Conservation (phyloP, 805 yeast genomes). For the Ascoidea rubescens region DNA sequence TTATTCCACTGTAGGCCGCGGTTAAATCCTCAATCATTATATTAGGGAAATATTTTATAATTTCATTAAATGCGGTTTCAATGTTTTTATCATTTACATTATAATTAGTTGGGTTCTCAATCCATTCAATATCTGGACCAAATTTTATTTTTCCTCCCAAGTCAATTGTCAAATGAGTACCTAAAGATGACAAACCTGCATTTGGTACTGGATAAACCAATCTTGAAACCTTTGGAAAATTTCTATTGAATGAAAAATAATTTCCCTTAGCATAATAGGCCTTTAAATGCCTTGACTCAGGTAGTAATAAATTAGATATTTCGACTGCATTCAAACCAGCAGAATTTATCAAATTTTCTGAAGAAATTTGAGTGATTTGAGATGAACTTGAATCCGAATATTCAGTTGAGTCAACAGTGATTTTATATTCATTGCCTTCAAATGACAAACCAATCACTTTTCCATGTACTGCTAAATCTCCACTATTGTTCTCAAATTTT, state of each 20-base stretch:
- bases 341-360: conserved; percentile 53
- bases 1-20: conserved; percentile 67
- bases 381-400: conserved; percentile 14
- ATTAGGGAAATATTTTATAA: conserved; percentile 49
- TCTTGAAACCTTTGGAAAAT: conserved; percentile 35
- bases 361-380: conserved; percentile 25
- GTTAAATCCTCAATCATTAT: conserved; percentile 34
- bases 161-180: conserved; percentile 79
- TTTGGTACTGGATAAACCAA: conserved; percentile 72
- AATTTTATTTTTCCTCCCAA: conserved; percentile 67
- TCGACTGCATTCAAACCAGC: conserved; percentile 71
- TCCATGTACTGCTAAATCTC: conserved; percentile 53
- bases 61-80: conserved; percentile 41
- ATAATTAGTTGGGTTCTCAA: conserved; percentile 33
- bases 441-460: conserved; percentile 27
- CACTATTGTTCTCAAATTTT: conserved; percentile 39
- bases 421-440: conserved; percentile 15
- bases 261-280: conserved; percentile 76
- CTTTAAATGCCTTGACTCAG: conserved; percentile 39
- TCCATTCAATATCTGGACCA: conserved; percentile 88
- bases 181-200: conserved; percentile 59
- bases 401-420: conserved; percentile 17
- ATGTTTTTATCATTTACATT: conserved; percentile 34
- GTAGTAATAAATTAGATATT: conserved; percentile 59
- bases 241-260: conserved; percentile 46